Base-by-base conservation (phyloP, 805 yeast genomes). In the Starmerella geochares region DNA sequence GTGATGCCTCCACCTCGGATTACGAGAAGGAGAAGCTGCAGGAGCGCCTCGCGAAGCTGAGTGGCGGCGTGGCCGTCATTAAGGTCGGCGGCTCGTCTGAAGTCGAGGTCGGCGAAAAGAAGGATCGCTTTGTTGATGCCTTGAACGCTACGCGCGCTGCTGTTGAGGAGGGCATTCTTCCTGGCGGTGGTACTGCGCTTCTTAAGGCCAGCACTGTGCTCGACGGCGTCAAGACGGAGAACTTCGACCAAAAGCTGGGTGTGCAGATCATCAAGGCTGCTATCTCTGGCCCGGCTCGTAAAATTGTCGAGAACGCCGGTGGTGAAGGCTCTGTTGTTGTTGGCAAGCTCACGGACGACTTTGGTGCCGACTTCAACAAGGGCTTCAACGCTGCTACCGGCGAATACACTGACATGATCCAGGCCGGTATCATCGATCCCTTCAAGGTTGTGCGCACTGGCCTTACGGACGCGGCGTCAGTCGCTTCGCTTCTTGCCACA, bases 151-250 rank as follows among this genome's bases (percentile, higher is more conserved):
- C 97, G 48, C 86, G 97, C 71, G 96, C 98, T 52, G 98, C 98
- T 58, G 95, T 92, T 57, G 90, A 90, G 72, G 95, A 86, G 71
- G 98, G 98, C 72, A 87, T 92, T 66, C 77, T 92, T 59, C 98
- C 98, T 65, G 98, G 98, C 74, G 98, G 98, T 69, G 98, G 98
- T 72, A 86, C 96, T 59, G 98, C 98, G 51, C 77, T 92, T 65
- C 77, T 86, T 64, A 92, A 92, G 78, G 96, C 97, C 46, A 78
- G 94, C 48, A 75, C 79, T 61, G 68, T 80, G 55, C 76, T 92
- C 62, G 86, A 79, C 57, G 73, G 68, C 20, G 80, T 85, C 56
- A 74, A 79, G 68, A 77, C 84, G 55, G 83, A 75, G 31, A 92
- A 92, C 80, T 92, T 92, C 65, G 97, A 92, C 74, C 96, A 88